Conservation (phyloP, 805 yeast genomes). For the Alloascoidea africana region DNA sequence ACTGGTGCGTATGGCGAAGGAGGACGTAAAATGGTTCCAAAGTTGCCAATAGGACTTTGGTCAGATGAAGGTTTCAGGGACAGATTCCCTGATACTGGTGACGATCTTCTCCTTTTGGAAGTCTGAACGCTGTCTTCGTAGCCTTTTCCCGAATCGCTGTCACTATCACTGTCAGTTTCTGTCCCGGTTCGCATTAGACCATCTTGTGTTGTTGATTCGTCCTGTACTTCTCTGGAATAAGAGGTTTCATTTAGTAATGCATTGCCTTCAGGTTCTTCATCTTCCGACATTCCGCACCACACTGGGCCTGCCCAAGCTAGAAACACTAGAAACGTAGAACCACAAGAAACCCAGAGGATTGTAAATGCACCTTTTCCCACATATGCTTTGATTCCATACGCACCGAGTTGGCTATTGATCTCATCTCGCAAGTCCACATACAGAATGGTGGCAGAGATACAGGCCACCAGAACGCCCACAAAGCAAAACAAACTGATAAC, state of each 20-base stretch:
- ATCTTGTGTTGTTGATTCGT: neutral
- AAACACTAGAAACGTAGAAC: neutral
- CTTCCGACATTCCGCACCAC: neutral
- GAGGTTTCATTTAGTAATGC: neutral
- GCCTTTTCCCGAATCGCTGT: no score
- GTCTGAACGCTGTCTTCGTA: no score
- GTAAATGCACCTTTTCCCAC: neutral
- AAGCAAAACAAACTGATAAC: neutral
- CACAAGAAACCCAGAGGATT: neutral
- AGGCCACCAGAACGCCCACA: neutral
- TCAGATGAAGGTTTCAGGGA: neutral
- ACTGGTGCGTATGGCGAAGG: neutral
- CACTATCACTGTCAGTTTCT: neutral
- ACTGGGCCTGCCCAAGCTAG: constrained; percentile 1
- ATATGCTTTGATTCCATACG: neutral
- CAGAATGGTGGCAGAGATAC: neutral
- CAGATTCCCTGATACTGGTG: no score
- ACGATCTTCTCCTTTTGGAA: no score
- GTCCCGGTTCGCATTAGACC: neutral
- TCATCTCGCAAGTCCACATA: neutral
- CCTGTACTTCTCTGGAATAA: neutral
- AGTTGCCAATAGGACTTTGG: neutral
- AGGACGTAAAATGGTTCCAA: neutral
- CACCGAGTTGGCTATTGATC: neutral
- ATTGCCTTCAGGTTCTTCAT: neutral